Conservation (phyloP, 495 filamentous ascomycete species). For the Venustampulla echinocandica region DNA sequence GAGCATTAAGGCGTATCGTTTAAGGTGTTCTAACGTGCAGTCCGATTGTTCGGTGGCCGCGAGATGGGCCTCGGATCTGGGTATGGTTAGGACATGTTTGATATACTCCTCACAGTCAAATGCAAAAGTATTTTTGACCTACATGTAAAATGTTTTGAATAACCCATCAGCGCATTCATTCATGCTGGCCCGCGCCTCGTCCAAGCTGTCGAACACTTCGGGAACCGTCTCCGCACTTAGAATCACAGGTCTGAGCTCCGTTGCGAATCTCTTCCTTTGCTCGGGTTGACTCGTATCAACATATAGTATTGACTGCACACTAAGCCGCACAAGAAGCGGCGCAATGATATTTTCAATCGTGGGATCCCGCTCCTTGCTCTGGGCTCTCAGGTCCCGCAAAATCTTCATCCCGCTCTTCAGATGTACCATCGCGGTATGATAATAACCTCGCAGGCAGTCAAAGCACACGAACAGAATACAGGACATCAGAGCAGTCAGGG, state of each 20-base stretch:
- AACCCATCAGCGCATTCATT: conserved; percentile 10
- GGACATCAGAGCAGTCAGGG: conserved; percentile 14
- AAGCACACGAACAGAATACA: conserved; percentile 21
- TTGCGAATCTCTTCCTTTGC: conserved; percentile 4
- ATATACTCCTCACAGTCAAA: too few relatives aligned
- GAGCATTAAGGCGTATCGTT: conserved; percentile 2
- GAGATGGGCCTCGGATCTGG: too few relatives aligned
- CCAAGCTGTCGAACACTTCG: conserved; percentile 12
- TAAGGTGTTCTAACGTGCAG: background rate
- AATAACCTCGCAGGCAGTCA: conserved; percentile 18
- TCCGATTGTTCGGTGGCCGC: conserved; percentile 1
- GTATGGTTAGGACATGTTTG: conserved; percentile 6
- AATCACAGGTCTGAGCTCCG: background rate
- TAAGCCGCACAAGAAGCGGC: conserved; percentile 12
- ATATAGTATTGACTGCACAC: conserved; percentile 18
- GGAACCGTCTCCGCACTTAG: conserved; percentile 1
- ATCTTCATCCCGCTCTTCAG: conserved; percentile 20
- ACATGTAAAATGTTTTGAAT: conserved; percentile 15
- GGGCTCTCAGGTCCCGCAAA: conserved; percentile 7
- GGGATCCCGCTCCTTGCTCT: background rate
- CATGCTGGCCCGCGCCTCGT: conserved; percentile 10
- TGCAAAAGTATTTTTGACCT: too few relatives aligned
- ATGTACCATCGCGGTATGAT: conserved; percentile 18
- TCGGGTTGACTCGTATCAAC: conserved; percentile 9
- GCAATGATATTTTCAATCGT: conserved; percentile 9